Percentiles rank a stretch among this genome's conserved stretches.
These are phyloP conservation scores for Grosmannia penicillata DNA, from an alignment of 2,329 filamentous ascomycete species.

Conservation along the genomic window DNA sequence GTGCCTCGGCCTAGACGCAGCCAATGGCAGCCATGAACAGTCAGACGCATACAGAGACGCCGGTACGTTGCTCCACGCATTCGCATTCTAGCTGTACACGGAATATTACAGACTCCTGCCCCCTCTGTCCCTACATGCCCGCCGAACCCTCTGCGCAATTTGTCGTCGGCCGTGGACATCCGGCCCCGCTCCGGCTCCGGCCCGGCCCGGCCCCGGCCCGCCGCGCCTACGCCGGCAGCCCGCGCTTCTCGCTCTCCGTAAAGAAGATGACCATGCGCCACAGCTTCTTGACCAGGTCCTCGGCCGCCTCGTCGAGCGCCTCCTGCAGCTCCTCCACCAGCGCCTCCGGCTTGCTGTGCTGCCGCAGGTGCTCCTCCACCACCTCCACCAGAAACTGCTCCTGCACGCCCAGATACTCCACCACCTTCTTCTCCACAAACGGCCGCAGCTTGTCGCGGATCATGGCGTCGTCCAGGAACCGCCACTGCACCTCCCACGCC, in stretches of 20 bases:
- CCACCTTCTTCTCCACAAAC: slow-evolving; percentile 96
- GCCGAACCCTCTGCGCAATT: too few species aligned
- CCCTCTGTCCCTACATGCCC: too few species aligned
- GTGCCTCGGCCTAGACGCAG: too few species aligned
- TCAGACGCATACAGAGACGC: too few species aligned
- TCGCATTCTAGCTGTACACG: too few species aligned
- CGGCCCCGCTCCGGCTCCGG: too few species aligned
- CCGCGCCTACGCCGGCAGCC: slow-evolving; percentile 47
- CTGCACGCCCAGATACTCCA: slow-evolving; percentile 91
- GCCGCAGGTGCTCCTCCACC: slow-evolving; percentile 73
- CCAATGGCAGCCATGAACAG: too few species aligned
- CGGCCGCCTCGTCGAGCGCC: slow-evolving; percentile 88
- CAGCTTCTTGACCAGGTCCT: slow-evolving; percentile 86
- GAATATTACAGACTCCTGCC: too few species aligned
- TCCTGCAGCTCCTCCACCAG: slow-evolving; percentile 75
- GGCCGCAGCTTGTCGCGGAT: slow-evolving; percentile 78
- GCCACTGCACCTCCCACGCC: slow-evolving; percentile 89
- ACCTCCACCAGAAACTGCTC: slow-evolving; percentile 91
- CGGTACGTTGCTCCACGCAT: too few species aligned
- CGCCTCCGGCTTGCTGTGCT: slow-evolving; percentile 59
- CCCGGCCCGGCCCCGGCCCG: not conserved
- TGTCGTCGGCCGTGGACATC: too few species aligned
- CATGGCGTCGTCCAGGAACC: slow-evolving; percentile 67
- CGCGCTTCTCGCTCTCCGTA: slow-evolving; percentile 83
- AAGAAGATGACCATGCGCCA: slow-evolving; percentile 99